These are phyloP conservation scores for Xylaria sp. DNA, from an alignment of 495 filamentous ascomycete genomes.

Conservation along the genomic window DNA sequence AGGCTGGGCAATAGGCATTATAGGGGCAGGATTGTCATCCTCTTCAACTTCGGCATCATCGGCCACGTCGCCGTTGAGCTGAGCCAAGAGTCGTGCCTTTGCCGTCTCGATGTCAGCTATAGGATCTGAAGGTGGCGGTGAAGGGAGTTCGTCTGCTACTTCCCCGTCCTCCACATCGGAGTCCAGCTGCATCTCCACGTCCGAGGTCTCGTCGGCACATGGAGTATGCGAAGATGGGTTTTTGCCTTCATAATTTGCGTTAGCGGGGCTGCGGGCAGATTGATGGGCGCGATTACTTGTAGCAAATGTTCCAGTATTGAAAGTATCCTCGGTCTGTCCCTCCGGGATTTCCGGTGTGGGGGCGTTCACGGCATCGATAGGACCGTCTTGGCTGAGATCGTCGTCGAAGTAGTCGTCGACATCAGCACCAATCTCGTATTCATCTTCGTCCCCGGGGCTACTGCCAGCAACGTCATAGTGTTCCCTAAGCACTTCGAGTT, in stretches of 20 bases:
- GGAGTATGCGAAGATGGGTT: background rate
- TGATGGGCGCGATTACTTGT: slow-evolving; percentile 6
- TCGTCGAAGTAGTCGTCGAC: slow-evolving; percentile 33
- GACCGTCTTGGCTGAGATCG: slow-evolving; percentile 32
- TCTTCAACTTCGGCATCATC: slow-evolving; percentile 20
- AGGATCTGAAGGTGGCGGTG: slow-evolving; percentile 37
- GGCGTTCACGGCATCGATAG: slow-evolving; percentile 38
- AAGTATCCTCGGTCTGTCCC: background rate
- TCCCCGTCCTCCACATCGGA: slow-evolving; percentile 46
- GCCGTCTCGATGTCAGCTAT: slow-evolving; percentile 62
- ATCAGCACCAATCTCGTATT: slow-evolving; percentile 38
- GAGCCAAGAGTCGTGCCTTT: slow-evolving; percentile 63
- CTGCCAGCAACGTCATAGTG: slow-evolving; percentile 45
- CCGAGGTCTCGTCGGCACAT: slow-evolving; percentile 26
- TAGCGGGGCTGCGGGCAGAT: background rate
- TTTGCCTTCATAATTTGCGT: background rate
- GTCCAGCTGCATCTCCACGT: slow-evolving; percentile 50
- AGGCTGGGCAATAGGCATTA: slow-evolving; percentile 29
- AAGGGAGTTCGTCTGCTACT: slow-evolving; percentile 43
- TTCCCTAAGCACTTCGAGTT: slow-evolving; percentile 50
- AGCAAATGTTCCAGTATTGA: background rate
- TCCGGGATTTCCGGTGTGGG: slow-evolving; percentile 28
- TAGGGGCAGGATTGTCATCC: background rate
- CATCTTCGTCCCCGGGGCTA: slow-evolving; percentile 34
- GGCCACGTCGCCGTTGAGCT: slow-evolving; percentile 43